Evolutionary conservation across 192 early-diverging fungal species (phyloP).

Genomic region (Linnemannia zychae): DNA sequence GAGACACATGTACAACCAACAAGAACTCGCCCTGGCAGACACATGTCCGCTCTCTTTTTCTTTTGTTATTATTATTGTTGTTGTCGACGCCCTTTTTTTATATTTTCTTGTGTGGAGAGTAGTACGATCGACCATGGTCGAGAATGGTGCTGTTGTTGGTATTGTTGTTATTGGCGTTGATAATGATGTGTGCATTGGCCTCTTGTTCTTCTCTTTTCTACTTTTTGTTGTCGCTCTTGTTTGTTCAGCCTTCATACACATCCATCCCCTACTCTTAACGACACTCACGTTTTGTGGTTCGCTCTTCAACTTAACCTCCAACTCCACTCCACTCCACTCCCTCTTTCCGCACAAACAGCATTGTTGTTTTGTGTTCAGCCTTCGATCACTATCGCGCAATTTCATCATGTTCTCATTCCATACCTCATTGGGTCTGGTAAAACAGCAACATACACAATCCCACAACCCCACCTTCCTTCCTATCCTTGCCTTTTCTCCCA

Average conservation of each 20-base stretch:
- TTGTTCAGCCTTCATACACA: neutral
- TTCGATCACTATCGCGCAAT: neutral
- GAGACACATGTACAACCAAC: slow-evolving; percentile 15
- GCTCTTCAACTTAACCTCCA: neutral
- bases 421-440: neutral
- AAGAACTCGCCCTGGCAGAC: neutral
- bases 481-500: neutral
- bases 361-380: neutral
- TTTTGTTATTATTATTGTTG: neutral
- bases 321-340: neutral
- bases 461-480: neutral
- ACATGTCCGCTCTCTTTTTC: neutral
- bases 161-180: too few relatives aligned
- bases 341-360: neutral
- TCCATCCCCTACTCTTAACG: neutral
- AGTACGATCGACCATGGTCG: neutral
- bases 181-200: neutral
- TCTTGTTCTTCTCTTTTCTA: neutral
- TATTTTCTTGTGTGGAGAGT: neutral
- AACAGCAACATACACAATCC: neutral
- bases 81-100: neutral
- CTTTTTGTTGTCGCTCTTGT: neutral
- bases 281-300: neutral
- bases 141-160: too few relatives aligned
- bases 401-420: slow-evolving; percentile 23